phyloP scores from a whole-genome alignment of 345 rosid species.

The Citrus inodora region DNA sequence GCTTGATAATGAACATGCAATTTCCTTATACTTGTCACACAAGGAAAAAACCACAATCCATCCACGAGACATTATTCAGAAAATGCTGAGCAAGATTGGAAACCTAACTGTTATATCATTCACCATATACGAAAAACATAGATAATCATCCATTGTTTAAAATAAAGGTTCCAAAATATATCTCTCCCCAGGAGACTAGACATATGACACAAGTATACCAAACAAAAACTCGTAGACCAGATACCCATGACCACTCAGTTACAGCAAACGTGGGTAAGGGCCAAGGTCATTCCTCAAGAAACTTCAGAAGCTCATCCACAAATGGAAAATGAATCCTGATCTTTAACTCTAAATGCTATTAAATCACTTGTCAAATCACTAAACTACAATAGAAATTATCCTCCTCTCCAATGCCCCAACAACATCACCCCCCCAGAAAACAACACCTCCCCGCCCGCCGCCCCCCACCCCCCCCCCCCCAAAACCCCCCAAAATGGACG shows the following conservation, averaged over 20 bases:
- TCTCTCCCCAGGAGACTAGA: neutral
- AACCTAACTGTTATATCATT: neutral
- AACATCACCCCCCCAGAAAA: too few relatives aligned
- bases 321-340: neutral
- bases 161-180: neutral
- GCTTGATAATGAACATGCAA: too few relatives aligned
- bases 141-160: neutral
- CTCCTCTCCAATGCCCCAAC: constrained; percentile 2
- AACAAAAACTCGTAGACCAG: neutral
- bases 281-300: constrained; percentile 1
- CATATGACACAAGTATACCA: constrained; percentile 5
- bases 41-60: too few relatives aligned
- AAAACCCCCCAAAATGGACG: too few relatives aligned
- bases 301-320: neutral
- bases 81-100: neutral
- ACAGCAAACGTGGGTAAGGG: neutral
- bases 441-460: too few relatives aligned
- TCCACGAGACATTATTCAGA: too few relatives aligned
- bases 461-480: too few relatives aligned
- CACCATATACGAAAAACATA: neutral
- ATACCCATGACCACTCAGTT: constrained; percentile 1
- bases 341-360: constrained; percentile 4
- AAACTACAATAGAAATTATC: constrained; percentile 8
- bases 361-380: neutral
- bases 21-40: too few relatives aligned